Base-by-base conservation (phyloP, 2,329 filamentous ascomycete species). In the Trichoderma sp. region DNA sequence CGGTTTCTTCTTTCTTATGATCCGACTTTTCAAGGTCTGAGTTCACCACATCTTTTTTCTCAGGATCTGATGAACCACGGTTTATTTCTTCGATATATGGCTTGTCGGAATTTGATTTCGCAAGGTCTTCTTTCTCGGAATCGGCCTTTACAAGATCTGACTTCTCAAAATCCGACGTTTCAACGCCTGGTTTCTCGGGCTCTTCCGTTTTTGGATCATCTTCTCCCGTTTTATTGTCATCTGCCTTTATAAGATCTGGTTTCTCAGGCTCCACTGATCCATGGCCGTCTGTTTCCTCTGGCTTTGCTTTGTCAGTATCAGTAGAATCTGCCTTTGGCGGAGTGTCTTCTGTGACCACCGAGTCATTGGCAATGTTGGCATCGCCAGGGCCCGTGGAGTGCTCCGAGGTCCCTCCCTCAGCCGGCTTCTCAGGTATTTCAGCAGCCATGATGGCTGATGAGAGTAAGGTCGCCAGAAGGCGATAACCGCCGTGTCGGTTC, bases 361-460 rank as follows among this genome's bases (percentile, higher is more conserved):
- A 16, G 16, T 38, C n/a, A 35, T 62, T 38, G 69, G 6, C 45
- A 24, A 75, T 60, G 63, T 35, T 50, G 8, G 74, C 41, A 21
- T 60, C 59, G 33, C 56, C 73, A 33, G 59, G 33, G 24, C 45
- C 65, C 31, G 31, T 63, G 16, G 65, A 65, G 27, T 45, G 68
- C 12, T 65, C 68, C 21, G 74, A 60, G 31, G 14, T 12, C 12
- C 6, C 14, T 18, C 18, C 45, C 9, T 41, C 60, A 9, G 21
- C 11, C 2, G 21, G 18, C 38, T 60, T 73, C 29, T 73, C 60
- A 16, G 68, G 16, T 33, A 31, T 41, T 16, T 65, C 67, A 27
- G 31, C 62, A 38, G 59, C 35, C 73, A 75, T 75, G 60, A 75
- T 75, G 75, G 77, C 78, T 21, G 78, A 71, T 72, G 76, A 18